phyloP scores from a whole-genome alignment of 2,329 filamentous ascomycete species.

The Epichloe elymi region DNA sequence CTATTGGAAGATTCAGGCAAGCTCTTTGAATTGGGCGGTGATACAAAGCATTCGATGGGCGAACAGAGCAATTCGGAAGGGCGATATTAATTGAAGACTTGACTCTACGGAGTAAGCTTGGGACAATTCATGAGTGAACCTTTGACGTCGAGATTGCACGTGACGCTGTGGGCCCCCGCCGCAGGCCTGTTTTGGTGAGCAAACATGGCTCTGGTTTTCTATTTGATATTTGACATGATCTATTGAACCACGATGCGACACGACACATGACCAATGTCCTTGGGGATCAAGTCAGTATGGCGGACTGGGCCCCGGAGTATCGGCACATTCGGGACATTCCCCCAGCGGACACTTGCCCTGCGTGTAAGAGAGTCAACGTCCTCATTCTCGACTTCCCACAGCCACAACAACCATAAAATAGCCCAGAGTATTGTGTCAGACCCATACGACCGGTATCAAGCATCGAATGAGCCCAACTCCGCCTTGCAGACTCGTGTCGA shows the following conservation, averaged over 20 bases:
- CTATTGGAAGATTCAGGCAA: neutral
- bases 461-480: conserved; percentile 5
- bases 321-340: conserved; percentile 12
- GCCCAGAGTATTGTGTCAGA: neutral
- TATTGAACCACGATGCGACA: conserved; percentile 18
- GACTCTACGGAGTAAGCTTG: too few species aligned
- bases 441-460: neutral
- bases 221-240: neutral
- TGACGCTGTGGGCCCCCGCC: conserved; percentile 3
- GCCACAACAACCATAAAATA: neutral
- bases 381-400: neutral
- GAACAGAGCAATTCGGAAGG: neutral
- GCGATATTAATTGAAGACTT: too few species aligned
- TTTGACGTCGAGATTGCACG: conserved; percentile 3
- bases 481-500: neutral
- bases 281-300: conserved; percentile 31
- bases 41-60: neutral
- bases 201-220: neutral
- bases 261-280: conserved; percentile 31
- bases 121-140: too few species aligned
- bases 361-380: conserved; percentile 6
- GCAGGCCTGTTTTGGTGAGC: neutral
- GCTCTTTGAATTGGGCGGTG: neutral
- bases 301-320: conserved; percentile 25
- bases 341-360: conserved; percentile 10